Evolutionary conservation across 176 grass and related monocot genomes (phyloP).

Genomic region (Thinopyrum elongatum): DNA sequence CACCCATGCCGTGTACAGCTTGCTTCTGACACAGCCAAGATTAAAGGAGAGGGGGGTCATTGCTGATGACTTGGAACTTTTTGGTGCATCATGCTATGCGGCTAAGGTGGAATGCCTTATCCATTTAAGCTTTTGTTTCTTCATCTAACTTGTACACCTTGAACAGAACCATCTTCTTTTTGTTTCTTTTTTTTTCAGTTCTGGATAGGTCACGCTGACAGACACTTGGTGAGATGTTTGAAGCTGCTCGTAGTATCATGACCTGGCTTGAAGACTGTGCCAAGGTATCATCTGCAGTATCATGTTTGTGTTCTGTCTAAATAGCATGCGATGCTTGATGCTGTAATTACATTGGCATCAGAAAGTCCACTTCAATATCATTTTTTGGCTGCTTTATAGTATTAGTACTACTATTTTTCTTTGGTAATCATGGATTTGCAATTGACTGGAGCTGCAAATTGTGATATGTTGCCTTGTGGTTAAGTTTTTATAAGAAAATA

Average conservation of each 20-base stretch:
- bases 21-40: slow-evolving; percentile 24
- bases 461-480: neutral
- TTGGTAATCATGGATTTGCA: neutral
- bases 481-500: neutral
- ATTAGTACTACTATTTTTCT: neutral
- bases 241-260: slow-evolving; percentile 89
- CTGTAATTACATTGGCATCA: no score
- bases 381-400: slow-evolving; percentile 1
- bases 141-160: slow-evolving; percentile 6
- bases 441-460: neutral
- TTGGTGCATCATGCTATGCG: slow-evolving; percentile 72
- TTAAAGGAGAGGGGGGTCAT: slow-evolving; percentile 72
- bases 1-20: no score
- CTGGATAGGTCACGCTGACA: slow-evolving; percentile 65
- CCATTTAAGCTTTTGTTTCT: slow-evolving; percentile 18
- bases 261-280: slow-evolving; percentile 95
- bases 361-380: neutral
- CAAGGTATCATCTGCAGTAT: slow-evolving; percentile 56
- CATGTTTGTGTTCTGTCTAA: slow-evolving; percentile 22
- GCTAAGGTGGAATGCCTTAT: slow-evolving; percentile 59
- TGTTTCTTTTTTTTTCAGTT: neutral
- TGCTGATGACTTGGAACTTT: slow-evolving; percentile 53
- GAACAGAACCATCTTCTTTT: neutral
- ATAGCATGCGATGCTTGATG: no score
- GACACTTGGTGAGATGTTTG: slow-evolving; percentile 91